phyloP scores from a whole-genome alignment of 352 stramenopile species.

The Pythium rhizo-oryzae region DNA sequence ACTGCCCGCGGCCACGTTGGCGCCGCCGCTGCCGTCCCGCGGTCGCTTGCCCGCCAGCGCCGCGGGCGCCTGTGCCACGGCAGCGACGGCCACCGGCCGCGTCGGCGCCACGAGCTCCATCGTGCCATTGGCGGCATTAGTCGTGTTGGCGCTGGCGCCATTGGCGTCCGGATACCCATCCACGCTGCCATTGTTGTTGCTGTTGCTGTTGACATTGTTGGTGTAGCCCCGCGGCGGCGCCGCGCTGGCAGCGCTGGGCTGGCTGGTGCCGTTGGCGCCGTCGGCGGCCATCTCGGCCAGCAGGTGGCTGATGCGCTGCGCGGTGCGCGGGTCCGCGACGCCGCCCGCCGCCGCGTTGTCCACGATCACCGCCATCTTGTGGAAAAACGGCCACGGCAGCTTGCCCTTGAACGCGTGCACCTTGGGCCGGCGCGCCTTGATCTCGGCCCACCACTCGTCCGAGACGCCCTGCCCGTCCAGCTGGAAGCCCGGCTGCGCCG shows the following conservation, averaged over 20 bases:
- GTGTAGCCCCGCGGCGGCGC: too few relatives aligned
- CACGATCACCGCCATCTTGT: conserved; percentile 51
- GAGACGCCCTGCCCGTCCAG: conserved; percentile 35
- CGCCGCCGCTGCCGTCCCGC: too few relatives aligned
- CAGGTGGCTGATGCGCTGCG: conserved; percentile 31
- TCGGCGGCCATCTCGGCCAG: conserved; percentile 22
- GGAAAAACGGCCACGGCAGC: conserved; percentile 52
- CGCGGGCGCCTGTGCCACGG: not conserved
- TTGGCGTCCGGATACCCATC: not conserved
- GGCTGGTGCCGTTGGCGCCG: not conserved
- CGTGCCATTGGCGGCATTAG: not conserved
- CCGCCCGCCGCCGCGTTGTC: conserved; percentile 29
- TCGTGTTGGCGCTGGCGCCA: not conserved
- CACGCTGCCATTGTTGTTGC: not conserved
- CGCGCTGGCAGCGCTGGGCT: not conserved
- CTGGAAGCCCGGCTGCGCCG: conserved; percentile 45
- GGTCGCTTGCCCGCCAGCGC: conserved; percentile 8
- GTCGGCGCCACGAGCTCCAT: not conserved
- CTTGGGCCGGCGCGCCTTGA: conserved; percentile 50
- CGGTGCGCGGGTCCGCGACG: conserved; percentile 23
- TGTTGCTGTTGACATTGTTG: too few relatives aligned
- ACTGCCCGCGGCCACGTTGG: not conserved
- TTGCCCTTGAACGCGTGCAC: conserved; percentile 60
- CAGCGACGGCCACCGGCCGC: too few relatives aligned
- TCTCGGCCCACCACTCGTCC: conserved; percentile 52